Conservation (phyloP, 768 basidiomycete species). For the Kockovaella imperatae region DNA sequence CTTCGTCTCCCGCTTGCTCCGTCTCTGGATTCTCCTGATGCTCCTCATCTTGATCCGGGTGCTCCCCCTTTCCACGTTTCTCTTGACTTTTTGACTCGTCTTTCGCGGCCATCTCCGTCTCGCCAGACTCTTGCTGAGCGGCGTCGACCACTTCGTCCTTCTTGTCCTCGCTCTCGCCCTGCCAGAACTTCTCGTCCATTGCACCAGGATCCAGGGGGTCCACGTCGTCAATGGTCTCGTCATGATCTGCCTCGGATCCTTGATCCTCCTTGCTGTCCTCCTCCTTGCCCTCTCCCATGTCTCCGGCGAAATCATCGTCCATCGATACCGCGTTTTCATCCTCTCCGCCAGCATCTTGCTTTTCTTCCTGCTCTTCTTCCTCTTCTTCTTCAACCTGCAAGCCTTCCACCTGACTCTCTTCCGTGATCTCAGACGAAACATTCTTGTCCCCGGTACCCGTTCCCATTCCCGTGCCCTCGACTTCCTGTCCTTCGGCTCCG, state of each 20-base stretch:
- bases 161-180: conserved; percentile 58
- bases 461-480: conserved; percentile 78
- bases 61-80: conserved; percentile 28
- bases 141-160: conserved; percentile 53
- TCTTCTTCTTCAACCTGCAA: conserved; percentile 54
- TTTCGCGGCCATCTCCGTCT: conserved; percentile 64
- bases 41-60: conserved; percentile 15
- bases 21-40: conserved; percentile 23
- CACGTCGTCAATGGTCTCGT: conserved; percentile 75
- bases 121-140: conserved; percentile 48
- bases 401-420: conserved; percentile 94
- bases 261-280: conserved; percentile 49
- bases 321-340: conserved; percentile 76
- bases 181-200: conserved; percentile 96
- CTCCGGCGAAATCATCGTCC: conserved; percentile 79
- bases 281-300: conserved; percentile 66
- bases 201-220: conserved; percentile 74
- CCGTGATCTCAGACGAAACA: conserved; percentile 88
- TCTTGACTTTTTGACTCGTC: conserved; percentile 37
- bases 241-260: conserved; percentile 55
- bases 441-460: conserved; percentile 77
- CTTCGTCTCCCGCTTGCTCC: conserved; percentile 27
- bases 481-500: conserved; percentile 49
- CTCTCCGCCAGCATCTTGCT: conserved; percentile 22
- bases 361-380: conserved; percentile 48